Conservation (phyloP, 176 grass and related monocot genomes). For the Luzula sylvatica region DNA sequence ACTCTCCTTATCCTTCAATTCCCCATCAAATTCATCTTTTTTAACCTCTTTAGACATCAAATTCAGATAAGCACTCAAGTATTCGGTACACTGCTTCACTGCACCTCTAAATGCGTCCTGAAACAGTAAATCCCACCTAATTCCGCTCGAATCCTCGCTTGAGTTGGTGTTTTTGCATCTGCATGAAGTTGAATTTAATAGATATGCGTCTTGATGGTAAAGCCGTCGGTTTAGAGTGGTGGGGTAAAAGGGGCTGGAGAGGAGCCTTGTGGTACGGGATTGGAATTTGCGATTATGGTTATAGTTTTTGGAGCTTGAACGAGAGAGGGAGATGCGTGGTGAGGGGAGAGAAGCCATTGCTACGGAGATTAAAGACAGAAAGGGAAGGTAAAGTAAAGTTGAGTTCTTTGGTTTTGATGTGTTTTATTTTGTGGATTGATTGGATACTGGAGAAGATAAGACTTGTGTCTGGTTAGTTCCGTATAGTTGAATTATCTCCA, state of each 20-base stretch:
- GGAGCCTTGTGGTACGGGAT: constrained; percentile 34
- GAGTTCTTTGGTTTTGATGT: background rate
- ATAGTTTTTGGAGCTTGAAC: constrained; percentile 4
- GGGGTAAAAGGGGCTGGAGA: constrained; percentile 8
- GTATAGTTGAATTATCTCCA: background rate
- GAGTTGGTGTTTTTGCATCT: constrained; percentile 5
- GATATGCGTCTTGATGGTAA: background rate
- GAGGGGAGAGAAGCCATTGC: constrained; percentile 42
- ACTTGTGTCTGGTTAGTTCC: background rate
- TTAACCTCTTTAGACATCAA: constrained; percentile 20
- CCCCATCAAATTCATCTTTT: background rate
- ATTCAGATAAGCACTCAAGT: constrained; percentile 44
- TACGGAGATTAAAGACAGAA: background rate
- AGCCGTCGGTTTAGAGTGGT: constrained; percentile 21
- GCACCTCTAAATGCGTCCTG: constrained; percentile 43
- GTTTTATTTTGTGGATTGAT: constrained; percentile 13
- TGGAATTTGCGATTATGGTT: constrained; percentile 17
- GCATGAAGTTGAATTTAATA: background rate
- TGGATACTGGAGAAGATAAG: constrained; percentile 16
- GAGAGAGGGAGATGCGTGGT: constrained; percentile 31
- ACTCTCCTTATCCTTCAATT: constrained; percentile 7
- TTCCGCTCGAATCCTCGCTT: constrained; percentile 19
- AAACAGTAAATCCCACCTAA: constrained; percentile 66
- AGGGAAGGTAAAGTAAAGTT: constrained; percentile 17
- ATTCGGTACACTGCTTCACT: constrained; percentile 51